Base-by-base conservation (phyloP, 441 rosid species). In the Bruguiera hainesii region DNA sequence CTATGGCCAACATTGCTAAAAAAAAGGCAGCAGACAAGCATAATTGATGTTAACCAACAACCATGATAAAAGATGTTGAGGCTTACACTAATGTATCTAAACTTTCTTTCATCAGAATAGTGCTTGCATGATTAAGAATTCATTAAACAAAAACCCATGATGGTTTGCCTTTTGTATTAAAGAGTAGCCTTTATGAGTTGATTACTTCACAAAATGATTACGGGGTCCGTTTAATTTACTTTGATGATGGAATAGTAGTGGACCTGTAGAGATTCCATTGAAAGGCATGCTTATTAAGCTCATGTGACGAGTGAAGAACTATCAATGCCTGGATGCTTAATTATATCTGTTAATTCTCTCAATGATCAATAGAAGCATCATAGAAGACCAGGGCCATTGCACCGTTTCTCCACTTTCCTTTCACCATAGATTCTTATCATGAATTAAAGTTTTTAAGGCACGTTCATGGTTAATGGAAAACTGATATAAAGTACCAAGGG, bases 21-120 rank as follows among this genome's bases (percentile, higher is more conserved):
- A 29, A 33, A 69, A 79, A 76, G 58, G 67, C 46, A 30, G 69
- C 21, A 68, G 81, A 77, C 82, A 81, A 63, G 64, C 7, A 80
- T 83, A 68, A 83, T 85, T 75, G 77, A 76, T 29, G 62, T 51
- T 71, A 68, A 42, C 48, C 56, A 42, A 57, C 65, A 29, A 64
- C 77, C 52, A 63, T 60, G 70, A 73, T 63, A 48, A 63, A 65
- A 64, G 68, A 25, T 49, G 5, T 60, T 7, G 58, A 13, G 74
- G 71, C 73, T 69, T 60, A 66, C 35, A 76, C 70, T 46, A 80
- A 71, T 82, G 60, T 67, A 68, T 67, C 56, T 69, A 64, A 72
- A 74, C 71, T 72, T 66, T 73, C 72, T 67, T 76, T 79, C 53
- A 59, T 71, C 67, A 63, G 61, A 67, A 61, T 71, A 78, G 52